Base-by-base conservation (phyloP, 2,329 filamentous ascomycete species). In the Rosellinia necatrix region DNA sequence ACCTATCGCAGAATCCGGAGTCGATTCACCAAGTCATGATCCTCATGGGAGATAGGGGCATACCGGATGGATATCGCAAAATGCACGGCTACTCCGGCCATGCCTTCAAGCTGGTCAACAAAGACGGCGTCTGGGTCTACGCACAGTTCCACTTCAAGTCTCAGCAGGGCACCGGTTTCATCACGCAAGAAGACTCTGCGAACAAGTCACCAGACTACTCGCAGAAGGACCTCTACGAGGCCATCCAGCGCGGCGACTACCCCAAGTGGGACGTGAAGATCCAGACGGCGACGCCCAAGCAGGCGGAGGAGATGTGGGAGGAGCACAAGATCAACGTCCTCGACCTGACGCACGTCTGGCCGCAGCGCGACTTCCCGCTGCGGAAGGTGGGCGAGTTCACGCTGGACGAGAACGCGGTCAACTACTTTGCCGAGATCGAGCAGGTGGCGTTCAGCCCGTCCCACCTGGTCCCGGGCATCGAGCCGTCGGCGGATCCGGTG, bases 401-500 rank as follows among this genome's bases (percentile, higher is more conserved):
- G 0, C 78, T 90, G 21, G 87, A 88, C 72, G 77, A 78, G 69
- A 89, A 89, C 67, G 75, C 79, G 1, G 72, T 81, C 50, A 89
- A 90, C 72, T 89, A 88, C 74, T 88, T 89, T 65, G 78, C 81
- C 42, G 87, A 91, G 66, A 81, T 89, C 46, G 87, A 90, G 74
- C 87, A 89, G 68, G 79, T 83, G 15, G 84, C 86, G 2, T 90
- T 89, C 78, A 85, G 81, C 58, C 87, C 87, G 34, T 80, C 84
- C 6, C 85, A 89, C 68, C 72, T 89, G 71, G 79, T 84, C 3
- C 86, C 86, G 3, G 86, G 87, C 49, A 82, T 87, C 53, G 86
- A 89, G 71, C 82, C 86, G 12, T 88, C 86, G 8, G 85, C 85
- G 60, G 87, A 90, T 64, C 86, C 87, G 1, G 85, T 90, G 32